phyloP scores from a whole-genome alignment of 2,329 filamentous ascomycete genomes.

The Fonsecaea nubica region DNA sequence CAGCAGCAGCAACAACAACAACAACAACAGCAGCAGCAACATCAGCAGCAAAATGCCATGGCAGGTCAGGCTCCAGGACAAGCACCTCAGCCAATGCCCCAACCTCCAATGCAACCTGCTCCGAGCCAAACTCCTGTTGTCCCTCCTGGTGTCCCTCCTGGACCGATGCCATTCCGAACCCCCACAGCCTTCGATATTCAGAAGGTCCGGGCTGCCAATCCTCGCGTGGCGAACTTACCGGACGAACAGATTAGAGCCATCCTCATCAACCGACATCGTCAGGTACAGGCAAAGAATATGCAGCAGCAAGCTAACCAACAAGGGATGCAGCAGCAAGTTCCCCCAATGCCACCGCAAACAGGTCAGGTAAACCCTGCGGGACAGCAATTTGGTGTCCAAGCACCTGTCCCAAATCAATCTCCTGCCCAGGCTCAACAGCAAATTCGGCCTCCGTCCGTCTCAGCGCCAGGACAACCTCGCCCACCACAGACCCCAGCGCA shows the following conservation, averaged over 20 bases:
- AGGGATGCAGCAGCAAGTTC: constrained; percentile 30
- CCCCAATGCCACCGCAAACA: constrained; percentile 27
- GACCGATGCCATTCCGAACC: constrained; percentile 22
- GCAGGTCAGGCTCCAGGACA: constrained; percentile 21
- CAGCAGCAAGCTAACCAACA: constrained; percentile 32
- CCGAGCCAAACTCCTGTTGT: constrained; percentile 8
- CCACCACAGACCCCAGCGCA: constrained; percentile 30
- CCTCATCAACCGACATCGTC: constrained; percentile 32
- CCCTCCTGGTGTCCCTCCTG: constrained; percentile 18
- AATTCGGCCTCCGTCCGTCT: constrained; percentile 24
- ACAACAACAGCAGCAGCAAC: constrained; percentile 16
- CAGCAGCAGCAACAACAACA: constrained; percentile 26
- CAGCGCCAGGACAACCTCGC: constrained; percentile 30
- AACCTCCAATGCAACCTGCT: constrained; percentile 22
- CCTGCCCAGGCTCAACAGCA: constrained; percentile 26
- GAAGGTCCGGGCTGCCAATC: constrained; percentile 31
- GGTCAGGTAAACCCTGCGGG: constrained; percentile 17
- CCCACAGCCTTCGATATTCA: constrained; percentile 33
- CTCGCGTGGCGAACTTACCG: constrained; percentile 27
- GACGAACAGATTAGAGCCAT: constrained; percentile 37
- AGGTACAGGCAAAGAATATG: constrained; percentile 31
- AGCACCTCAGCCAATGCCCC: constrained; percentile 27
- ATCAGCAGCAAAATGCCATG: constrained; percentile 25
- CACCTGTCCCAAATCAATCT: constrained; percentile 17
- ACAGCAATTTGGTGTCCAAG: constrained; percentile 29